Base-by-base conservation (phyloP, 345 rosid genomes). In the Physaria fendleri region DNA sequence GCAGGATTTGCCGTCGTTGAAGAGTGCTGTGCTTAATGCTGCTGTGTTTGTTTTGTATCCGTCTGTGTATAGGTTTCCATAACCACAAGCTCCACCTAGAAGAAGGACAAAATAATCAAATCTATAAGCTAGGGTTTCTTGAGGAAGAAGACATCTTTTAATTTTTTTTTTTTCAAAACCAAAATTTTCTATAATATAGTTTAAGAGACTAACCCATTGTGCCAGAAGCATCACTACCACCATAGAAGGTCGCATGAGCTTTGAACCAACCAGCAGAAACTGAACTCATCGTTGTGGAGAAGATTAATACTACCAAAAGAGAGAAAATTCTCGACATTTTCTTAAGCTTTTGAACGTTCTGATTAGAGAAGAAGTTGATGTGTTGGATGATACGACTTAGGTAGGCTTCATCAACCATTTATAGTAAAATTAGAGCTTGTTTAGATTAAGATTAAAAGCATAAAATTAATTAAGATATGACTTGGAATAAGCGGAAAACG, bases 71-170 rank as follows among this genome's bases (percentile, higher is more conserved):
- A 82, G 28, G 68, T 85, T 73, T 14, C 88, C 94, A 34, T 85
- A 85, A 3, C 90, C 94, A 65, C 94, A 85, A 49, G 94, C 90
- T 65, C 94, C 90, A 25, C 94, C 94, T 85, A n/a, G 30, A 32
- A 38, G 53, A 33, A 42, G 14, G 6, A 29, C 3, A 23, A 4
- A 1, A 41, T 42, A 56, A 10, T 15, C 7, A 28, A 23, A n/a
- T n/a, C 8, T 35, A 14, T 40, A 21, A 59, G 16, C n/a, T n/a
- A 50, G 1, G 14, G 51, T 61, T 53, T 37, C 62, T 65, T 60
- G 71, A 7, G 14, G 12, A 52, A 4, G 56, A 61, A 40, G 47
- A 24, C 27, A 7, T 28, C 1, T 28, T 0, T 27, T 1, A n/a
- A n/a, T 27, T 27, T 6, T 6, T 27, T 27, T 0, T 27, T 27